These are phyloP conservation scores for Otatea glauca DNA, from an alignment of 176 grass and related monocot species.

Conservation along the genomic window DNA sequence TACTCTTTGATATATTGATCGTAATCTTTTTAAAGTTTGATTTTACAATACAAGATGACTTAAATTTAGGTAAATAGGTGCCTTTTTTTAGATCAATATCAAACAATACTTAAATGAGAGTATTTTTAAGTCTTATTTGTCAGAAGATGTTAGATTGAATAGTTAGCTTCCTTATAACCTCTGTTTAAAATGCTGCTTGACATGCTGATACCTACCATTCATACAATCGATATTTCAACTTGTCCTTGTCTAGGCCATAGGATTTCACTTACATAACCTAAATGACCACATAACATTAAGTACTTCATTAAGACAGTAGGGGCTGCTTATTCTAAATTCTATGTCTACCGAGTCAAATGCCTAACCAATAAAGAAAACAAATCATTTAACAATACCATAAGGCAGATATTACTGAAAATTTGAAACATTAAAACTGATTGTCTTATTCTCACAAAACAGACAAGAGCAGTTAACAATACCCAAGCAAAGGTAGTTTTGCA, in stretches of 20 bases:
- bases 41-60: not conserved
- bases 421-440: not conserved
- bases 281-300: constrained; percentile 11
- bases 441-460: not conserved
- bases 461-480: not conserved
- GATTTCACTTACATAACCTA: not conserved
- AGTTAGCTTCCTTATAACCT: not conserved
- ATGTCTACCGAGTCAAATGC: not conserved
- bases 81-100: not conserved
- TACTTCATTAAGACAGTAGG: constrained; percentile 5
- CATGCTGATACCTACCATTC: not conserved
- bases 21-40: not conserved
- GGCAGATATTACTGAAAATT: constrained; percentile 8
- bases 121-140: not conserved
- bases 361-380: not conserved
- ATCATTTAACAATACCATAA: not conserved
- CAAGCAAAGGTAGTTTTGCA: not conserved
- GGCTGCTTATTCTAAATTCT: constrained; percentile 8
- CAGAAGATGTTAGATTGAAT: not conserved
- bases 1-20: not conserved
- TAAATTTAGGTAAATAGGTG: not conserved
- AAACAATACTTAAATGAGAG: not conserved
- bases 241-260: not conserved
- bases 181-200: not conserved
- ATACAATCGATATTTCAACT: not conserved